Evolutionary conservation across 345 rosid species (phyloP).

Genomic region (Populus simonii): DNA sequence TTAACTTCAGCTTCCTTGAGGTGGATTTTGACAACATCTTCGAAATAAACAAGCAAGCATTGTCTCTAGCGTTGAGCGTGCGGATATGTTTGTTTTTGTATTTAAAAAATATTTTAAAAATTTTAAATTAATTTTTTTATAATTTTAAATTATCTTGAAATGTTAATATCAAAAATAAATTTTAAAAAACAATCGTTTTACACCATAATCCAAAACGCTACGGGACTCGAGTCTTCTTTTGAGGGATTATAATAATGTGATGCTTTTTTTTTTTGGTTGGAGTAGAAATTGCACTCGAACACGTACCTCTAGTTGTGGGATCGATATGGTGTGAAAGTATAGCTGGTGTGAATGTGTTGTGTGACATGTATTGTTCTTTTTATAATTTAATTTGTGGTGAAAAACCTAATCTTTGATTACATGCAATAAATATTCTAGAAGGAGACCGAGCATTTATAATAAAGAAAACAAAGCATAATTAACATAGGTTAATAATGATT

Average conservation of each 20-base stretch:
- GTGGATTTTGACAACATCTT: background rate
- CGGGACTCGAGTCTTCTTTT: background rate
- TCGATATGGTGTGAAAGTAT: slow-evolving; percentile 18
- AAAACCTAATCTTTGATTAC: slow-evolving; percentile 23
- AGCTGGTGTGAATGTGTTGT: slow-evolving; percentile 11
- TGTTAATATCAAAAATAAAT: too few species aligned
- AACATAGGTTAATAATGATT: slow-evolving; percentile 9
- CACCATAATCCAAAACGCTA: too few species aligned
- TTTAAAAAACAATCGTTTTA: too few species aligned
- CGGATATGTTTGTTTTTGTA: too few species aligned
- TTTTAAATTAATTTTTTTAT: too few species aligned
- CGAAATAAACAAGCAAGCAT: background rate
- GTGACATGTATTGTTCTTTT: background rate
- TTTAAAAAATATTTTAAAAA: too few species aligned
- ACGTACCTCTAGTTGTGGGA: background rate
- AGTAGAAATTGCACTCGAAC: slow-evolving; percentile 2
- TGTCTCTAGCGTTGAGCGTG: background rate
- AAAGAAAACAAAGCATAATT: slow-evolving; percentile 4
- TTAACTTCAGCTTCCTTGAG: background rate
- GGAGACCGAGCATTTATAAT: slow-evolving; percentile 34
- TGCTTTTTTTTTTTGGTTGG: background rate
- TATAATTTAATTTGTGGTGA: slow-evolving; percentile 2
- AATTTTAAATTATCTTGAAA: fast-evolving
- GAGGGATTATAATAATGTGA: background rate
- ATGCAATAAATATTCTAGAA: slow-evolving; percentile 27